Base-by-base conservation (phyloP, 345 rosid genomes). In the Gossypioides kirkii region DNA sequence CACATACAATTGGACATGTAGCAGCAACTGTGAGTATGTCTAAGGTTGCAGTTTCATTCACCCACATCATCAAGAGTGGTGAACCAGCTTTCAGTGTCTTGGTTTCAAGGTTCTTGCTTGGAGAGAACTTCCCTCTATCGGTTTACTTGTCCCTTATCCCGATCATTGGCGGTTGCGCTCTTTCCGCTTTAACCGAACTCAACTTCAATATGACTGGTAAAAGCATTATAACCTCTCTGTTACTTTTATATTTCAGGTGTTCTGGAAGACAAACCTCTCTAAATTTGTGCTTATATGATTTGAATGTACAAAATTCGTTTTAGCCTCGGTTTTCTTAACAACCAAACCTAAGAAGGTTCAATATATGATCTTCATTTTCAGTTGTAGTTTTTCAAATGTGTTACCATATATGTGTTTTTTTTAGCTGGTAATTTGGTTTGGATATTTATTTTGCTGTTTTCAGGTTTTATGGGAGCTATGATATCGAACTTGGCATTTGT, bases 401-500 rank as follows among this genome's bases (percentile, higher is more conserved):
- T 47, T 67, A 23, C 20, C 22, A 14, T 67, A 41, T 32, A 25
- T 28, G 16, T 66, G 54, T 67, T 26, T 14, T 66, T 46, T 45
- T 66, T 12, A 3, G 55, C 55, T 46, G 14, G 1, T 61, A 71
- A 69, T 63, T 32, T 41, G 38, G 45, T 41, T 66, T 63, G 55
- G 53, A 20, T 9, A 28, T 55, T 66, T 73, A 47, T 53, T 46
- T 36, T 54, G 68, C 13, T 73, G 56, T 60, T 46, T 78, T 68
- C 89, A 95, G 99, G 97, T 79, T 95, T 95, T 67, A 92, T 95
- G 99, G 99, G 99, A 65, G 97, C 98, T 23, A 94, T 94, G 98
- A 91, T 94, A 71, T 94, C 98, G 54, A 94, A 93, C 85, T 77
- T 93, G 81, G 98, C 98, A 43, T 94, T 94, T 70, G 98, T 94